These are phyloP conservation scores for Arthrobotrys conoides DNA, from an alignment of 2,329 filamentous ascomycete genomes.

Conservation along the genomic window DNA sequence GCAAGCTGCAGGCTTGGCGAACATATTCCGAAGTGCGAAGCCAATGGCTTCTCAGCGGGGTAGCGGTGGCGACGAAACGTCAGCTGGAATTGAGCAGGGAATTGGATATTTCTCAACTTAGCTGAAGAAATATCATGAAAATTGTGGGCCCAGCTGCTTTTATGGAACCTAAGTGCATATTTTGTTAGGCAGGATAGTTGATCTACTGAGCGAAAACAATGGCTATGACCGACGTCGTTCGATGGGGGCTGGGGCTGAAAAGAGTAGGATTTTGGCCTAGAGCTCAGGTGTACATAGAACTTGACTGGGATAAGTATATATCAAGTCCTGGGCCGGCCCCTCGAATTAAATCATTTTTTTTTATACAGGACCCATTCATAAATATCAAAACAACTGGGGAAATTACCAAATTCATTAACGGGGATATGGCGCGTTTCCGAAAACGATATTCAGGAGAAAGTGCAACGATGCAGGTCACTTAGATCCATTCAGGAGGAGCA, in stretches of 20 bases:
- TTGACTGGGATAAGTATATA: too few species aligned
- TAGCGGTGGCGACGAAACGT: conserved; percentile 13
- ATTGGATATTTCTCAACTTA: conserved; percentile 4
- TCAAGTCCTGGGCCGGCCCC: too few species aligned
- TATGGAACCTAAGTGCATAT: not conserved
- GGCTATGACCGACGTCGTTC: too few species aligned
- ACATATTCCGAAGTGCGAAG: conserved; percentile 30
- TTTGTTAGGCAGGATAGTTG: not conserved
- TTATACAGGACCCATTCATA: too few species aligned
- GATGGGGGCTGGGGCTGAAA: too few species aligned
- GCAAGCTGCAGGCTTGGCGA: conserved; percentile 24
- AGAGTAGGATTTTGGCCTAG: too few species aligned
- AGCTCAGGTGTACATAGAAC: too few species aligned
- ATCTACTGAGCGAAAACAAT: not conserved
- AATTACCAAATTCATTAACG: conserved; percentile 54
- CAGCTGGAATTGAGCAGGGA: conserved; percentile 4
- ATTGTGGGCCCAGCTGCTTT: too few species aligned
- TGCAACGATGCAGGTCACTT: conserved; percentile 62
- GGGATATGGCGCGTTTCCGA: conserved; percentile 61
- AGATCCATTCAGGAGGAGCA: conserved; percentile 65
- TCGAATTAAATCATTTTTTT: too few species aligned
- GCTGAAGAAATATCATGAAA: not conserved
- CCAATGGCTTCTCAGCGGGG: conserved; percentile 13
- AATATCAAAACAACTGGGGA: conserved; percentile 12
- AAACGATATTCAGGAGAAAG: conserved; percentile 58